Evolutionary conservation across 1,284 basidiomycete species (phyloP).

Genomic region (Leccinum pallidistipes): DNA sequence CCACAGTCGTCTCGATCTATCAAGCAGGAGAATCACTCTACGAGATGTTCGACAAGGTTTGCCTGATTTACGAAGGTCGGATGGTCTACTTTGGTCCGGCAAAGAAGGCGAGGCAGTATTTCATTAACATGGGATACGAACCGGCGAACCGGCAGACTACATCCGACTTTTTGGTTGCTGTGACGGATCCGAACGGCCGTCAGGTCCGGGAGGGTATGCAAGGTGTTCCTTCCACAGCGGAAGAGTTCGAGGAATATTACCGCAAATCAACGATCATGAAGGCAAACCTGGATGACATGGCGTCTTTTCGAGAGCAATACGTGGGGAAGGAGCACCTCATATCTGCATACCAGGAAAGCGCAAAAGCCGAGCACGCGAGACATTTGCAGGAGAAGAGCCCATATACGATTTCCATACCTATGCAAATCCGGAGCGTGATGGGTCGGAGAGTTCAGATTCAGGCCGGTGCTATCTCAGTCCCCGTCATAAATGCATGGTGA

Average conservation of each 20-base stretch:
- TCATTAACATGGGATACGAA: conserved; percentile 68
- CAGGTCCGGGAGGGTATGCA: conserved; percentile 48
- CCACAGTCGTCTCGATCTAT: conserved; percentile 70
- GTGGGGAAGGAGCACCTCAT: conserved; percentile 40
- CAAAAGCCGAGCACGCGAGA: conserved; percentile 50
- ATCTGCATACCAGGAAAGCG: conserved; percentile 49
- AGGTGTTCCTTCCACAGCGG: conserved; percentile 56
- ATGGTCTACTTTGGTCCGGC: conserved; percentile 74
- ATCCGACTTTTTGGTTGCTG: conserved; percentile 63
- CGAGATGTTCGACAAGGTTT: conserved; percentile 68
- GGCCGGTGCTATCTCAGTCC: conserved; percentile 50
- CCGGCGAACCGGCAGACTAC: conserved; percentile 61
- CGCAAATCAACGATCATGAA: conserved; percentile 28
- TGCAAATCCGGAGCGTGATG: conserved; percentile 72
- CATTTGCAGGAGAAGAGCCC: conserved; percentile 40
- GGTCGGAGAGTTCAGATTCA: conserved; percentile 66
- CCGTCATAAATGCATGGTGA: conserved; percentile 38
- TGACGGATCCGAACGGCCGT: conserved; percentile 65
- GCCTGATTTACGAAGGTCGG: conserved; percentile 67
- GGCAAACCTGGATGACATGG: conserved; percentile 38
- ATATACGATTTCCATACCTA: conserved; percentile 50
- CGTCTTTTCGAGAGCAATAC: conserved; percentile 34
- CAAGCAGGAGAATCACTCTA: conserved; percentile 61
- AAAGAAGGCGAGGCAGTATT: conserved; percentile 60
- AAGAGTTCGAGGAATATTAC: conserved; percentile 55